phyloP scores from a whole-genome alignment of 129 eudicot species.

The sunflower (Helianthus annuus) region DNA sequence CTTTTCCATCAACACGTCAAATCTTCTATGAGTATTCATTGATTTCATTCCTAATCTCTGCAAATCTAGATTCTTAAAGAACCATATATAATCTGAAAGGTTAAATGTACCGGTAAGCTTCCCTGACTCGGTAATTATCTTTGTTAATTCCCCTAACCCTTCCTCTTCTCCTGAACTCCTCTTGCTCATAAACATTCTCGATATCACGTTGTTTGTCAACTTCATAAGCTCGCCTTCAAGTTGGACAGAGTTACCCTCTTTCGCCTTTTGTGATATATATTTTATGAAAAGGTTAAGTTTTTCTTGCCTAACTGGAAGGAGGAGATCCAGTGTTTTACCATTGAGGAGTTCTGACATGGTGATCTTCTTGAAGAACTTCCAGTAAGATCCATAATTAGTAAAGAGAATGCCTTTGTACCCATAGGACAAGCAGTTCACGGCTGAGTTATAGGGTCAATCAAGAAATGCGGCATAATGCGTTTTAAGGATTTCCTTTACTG shows the following conservation, averaged over 20 bases:
- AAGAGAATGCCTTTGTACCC: slow-evolving; percentile 26
- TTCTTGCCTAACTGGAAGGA: slow-evolving; percentile 34
- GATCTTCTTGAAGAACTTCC: slow-evolving; percentile 56
- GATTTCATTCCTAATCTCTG: slow-evolving; percentile 44
- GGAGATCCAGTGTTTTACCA: slow-evolving; percentile 33
- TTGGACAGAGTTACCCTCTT: slow-evolving; percentile 27
- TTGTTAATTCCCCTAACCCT: slow-evolving; percentile 38
- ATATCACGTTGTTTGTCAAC: slow-evolving; percentile 50
- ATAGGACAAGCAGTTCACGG: slow-evolving; percentile 14
- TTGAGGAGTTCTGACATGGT: slow-evolving; percentile 50
- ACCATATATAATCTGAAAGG: slow-evolving; percentile 42
- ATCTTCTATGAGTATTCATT: slow-evolving; percentile 26
- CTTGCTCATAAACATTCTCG: slow-evolving; percentile 51
- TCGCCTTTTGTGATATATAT: slow-evolving; percentile 21
- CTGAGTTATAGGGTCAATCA: slow-evolving; percentile 42
- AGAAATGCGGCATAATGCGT: slow-evolving; percentile 32
- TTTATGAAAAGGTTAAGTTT: slow-evolving; percentile 35
- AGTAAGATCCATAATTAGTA: slow-evolving; percentile 44
- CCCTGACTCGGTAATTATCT: slow-evolving; percentile 37
- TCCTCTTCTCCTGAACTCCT: slow-evolving; percentile 34
- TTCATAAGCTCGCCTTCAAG: slow-evolving; percentile 36
- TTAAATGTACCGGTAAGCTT: slow-evolving; percentile 36
- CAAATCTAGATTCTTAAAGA: slow-evolving; percentile 41
- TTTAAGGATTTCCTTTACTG: slow-evolving; percentile 44
- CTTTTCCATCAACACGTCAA: slow-evolving; percentile 43